phyloP scores from a whole-genome alignment of 192 early-diverging fungal genomes.

The Umbelopsis isabellina region DNA sequence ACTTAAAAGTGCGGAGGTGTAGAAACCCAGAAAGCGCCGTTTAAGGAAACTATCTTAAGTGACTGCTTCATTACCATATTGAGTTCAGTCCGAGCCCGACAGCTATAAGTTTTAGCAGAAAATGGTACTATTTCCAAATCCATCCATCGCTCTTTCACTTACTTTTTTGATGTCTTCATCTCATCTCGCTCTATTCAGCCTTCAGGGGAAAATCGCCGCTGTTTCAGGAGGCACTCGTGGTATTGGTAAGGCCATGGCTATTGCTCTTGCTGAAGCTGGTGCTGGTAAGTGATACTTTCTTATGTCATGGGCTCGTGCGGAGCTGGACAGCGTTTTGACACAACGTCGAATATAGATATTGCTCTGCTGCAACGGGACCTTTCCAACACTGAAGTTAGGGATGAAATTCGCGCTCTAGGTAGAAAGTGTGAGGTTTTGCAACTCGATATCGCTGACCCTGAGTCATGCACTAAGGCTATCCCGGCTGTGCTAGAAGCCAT shows the following conservation, averaged over 20 bases:
- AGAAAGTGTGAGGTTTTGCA: slow-evolving; percentile 21
- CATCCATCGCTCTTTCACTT: slow-evolving; percentile 15
- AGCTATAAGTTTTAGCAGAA: slow-evolving; percentile 12
- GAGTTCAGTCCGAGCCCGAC: background rate
- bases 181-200: slow-evolving; percentile 25
- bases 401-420: slow-evolving; percentile 18
- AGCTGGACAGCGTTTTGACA: background rate
- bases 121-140: slow-evolving; percentile 23
- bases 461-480: slow-evolving; percentile 6
- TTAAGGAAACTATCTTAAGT: too few relatives aligned
- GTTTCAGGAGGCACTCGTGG: slow-evolving; percentile 30
- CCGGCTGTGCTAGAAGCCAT: slow-evolving; percentile 15
- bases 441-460: slow-evolving; percentile 5
- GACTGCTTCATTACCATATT: background rate
- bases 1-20: background rate
- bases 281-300: slow-evolving; percentile 24
- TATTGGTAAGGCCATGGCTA: slow-evolving; percentile 27
- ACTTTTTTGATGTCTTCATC: slow-evolving; percentile 19
- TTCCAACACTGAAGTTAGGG: slow-evolving; percentile 11
- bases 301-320: background rate
- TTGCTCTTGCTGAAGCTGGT: slow-evolving; percentile 35
- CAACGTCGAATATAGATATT: background rate
- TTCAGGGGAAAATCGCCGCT: slow-evolving; percentile 26
- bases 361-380: slow-evolving; percentile 18
- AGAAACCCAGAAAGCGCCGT: too few relatives aligned